These are phyloP conservation scores for Pelargonium australe DNA, from an alignment of 441 rosid genomes.

Conservation along the genomic window DNA sequence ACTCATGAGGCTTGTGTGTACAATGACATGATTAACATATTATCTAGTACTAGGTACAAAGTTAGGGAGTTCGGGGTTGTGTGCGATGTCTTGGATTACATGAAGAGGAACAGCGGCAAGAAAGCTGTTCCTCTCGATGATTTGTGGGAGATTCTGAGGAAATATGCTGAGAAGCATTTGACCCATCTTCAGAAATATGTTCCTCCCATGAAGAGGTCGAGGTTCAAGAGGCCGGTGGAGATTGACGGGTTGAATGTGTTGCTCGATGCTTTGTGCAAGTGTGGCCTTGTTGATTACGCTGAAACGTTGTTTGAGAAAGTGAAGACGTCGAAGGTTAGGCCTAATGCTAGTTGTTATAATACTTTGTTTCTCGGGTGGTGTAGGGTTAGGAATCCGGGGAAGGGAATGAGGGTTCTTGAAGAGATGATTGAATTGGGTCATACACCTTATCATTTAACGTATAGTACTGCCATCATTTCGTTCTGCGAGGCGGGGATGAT, in stretches of 20 bases:
- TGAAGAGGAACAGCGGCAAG: slow-evolving; percentile 53
- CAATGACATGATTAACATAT: slow-evolving; percentile 70
- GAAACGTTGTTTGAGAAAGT: slow-evolving; percentile 47
- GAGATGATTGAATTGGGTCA: slow-evolving; percentile 78
- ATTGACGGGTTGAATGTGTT: slow-evolving; percentile 79
- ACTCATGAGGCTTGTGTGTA: slow-evolving; percentile 54
- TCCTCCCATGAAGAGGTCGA: slow-evolving; percentile 64
- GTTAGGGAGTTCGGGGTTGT: slow-evolving; percentile 67
- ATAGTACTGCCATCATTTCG: slow-evolving; percentile 76
- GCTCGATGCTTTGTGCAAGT: slow-evolving; percentile 80
- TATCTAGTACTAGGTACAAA: slow-evolving; percentile 75
- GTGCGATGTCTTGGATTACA: slow-evolving; percentile 72
- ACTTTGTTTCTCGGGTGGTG: slow-evolving; percentile 87
- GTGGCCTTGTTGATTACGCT: slow-evolving; percentile 67
- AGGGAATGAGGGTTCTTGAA: slow-evolving; percentile 61
- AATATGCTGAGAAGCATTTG: slow-evolving; percentile 64
- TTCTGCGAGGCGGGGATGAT: slow-evolving; percentile 79
- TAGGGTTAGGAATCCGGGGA: slow-evolving; percentile 66
- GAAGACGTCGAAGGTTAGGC: slow-evolving; percentile 46
- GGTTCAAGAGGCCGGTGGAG: slow-evolving; percentile 86
- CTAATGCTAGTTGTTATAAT: slow-evolving; percentile 62
- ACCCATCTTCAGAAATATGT: slow-evolving; percentile 77
- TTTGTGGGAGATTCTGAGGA: slow-evolving; percentile 50
- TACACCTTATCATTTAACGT: slow-evolving; percentile 76
- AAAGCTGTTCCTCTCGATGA: slow-evolving; percentile 50